Conservation (phyloP, 2,329 filamentous ascomycete species). For the Nakataea oryzae region DNA sequence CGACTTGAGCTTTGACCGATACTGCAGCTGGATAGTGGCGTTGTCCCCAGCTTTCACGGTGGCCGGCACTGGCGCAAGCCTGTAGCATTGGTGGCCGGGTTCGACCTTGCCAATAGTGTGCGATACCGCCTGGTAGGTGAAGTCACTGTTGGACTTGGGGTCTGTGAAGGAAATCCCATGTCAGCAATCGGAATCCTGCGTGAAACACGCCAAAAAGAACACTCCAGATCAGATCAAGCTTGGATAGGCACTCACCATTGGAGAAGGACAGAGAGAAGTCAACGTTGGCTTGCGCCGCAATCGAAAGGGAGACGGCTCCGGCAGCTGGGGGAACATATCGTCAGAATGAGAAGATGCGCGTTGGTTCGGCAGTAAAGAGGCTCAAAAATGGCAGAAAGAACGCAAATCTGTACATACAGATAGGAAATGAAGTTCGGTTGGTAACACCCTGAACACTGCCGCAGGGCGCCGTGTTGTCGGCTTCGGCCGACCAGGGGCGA, state of each 20-base stretch:
- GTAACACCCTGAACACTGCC: conserved; percentile 31
- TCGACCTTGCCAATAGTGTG: conserved; percentile 17
- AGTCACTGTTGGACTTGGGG: conserved; percentile 20
- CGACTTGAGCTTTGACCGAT: conserved; percentile 17
- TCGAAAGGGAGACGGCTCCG: conserved; percentile 9
- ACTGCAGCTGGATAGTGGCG: conserved; percentile 25
- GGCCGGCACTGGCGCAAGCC: conserved; percentile 15
- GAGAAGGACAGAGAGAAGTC: conserved; percentile 15
- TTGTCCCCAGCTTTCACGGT: conserved; percentile 18
- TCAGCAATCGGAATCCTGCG: not conserved
- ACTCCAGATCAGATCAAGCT: not conserved
- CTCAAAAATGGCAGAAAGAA: not conserved
- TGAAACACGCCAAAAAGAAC: not conserved
- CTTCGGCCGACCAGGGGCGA: conserved; percentile 34
- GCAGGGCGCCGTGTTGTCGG: conserved; percentile 41
- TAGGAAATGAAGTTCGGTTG: conserved; percentile 39
- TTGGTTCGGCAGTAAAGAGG: not conserved
- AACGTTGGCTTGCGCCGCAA: conserved; percentile 11
- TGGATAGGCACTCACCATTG: conserved; percentile 22
- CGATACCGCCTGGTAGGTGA: conserved; percentile 18
- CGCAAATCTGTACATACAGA: conserved; percentile 23
- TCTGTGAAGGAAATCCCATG: conserved; percentile 7
- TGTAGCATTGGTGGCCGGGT: conserved; percentile 26
- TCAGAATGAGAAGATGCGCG: too few relatives aligned
- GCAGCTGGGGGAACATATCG: conserved; percentile 1